Base-by-base conservation (phyloP, 192 early-diverging fungal genomes). In the Podila epicladia region DNA sequence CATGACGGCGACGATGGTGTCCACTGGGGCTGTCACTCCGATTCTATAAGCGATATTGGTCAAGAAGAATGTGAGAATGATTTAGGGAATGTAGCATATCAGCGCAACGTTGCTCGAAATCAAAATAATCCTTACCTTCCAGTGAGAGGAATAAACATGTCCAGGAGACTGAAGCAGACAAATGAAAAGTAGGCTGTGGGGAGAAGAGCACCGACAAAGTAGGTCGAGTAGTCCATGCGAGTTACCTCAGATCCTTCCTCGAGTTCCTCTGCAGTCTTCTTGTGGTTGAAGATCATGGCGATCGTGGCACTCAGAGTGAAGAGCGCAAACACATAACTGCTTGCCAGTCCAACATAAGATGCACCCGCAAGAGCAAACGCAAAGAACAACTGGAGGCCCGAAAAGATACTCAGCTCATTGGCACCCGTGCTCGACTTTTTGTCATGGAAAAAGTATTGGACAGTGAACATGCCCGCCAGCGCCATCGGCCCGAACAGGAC, bases 81-180 rank as follows among this genome's bases (percentile, higher is more conserved):
- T 37, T 37, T 37, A 9, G 35, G 4, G 35, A 37, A 9, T 37
- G 35, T 7, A 35, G 33, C 33, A 35, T 35, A 35, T 4, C 33
- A 35, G 7, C 33, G 33, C 33, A 35, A 35, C 3, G 33, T 35
- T 35, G 1, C 33, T 35, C 33, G 7, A 35, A 7, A 35, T 3
- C 33, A 5, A 35, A 5, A 12, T 41, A 11, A 12, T 41, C 38
- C 9, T 55, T 55, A 55, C 53, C 53, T 55, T 55, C 91, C 91
- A 9, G 89, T 91, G 59, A 94, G 74, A 0, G 93, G 93, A 9
- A 94, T 89, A 85, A 94, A 93, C 17, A 92, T 80, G 63, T 91
- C 87, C 13, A 92, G 64, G 51, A 88, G 73, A 19, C 85, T 79
- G 62, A 76, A 84, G 19, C 71, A 65, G 17, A 82, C 77, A 67